These are phyloP conservation scores for Aspergillus steynii DNA, from an alignment of 495 filamentous ascomycete genomes.

Conservation along the genomic window DNA sequence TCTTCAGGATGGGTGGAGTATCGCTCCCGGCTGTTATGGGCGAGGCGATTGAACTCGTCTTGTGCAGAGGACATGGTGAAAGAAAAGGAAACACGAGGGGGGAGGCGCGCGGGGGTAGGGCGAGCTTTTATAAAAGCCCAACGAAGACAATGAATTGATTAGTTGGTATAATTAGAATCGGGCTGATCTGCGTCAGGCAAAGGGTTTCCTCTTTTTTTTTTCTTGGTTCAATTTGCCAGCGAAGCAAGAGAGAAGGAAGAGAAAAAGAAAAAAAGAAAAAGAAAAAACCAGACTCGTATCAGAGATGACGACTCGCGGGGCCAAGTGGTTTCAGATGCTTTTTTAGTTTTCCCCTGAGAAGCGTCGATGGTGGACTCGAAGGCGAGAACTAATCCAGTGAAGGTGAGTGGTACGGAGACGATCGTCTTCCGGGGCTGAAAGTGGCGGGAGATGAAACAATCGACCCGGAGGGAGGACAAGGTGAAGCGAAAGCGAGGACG, in stretches of 20 bases:
- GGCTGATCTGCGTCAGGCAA: neutral
- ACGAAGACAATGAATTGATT: neutral
- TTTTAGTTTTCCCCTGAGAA: neutral
- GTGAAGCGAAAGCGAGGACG: slow-evolving; percentile 5
- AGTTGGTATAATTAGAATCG: slow-evolving; percentile 5
- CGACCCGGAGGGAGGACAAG: neutral
- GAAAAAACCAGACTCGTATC: neutral
- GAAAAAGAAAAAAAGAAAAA: neutral
- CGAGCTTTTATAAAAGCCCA: slow-evolving; percentile 18
- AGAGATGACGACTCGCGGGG: neutral
- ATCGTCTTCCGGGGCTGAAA: slow-evolving; percentile 11
- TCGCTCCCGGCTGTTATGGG: slow-evolving; percentile 54
- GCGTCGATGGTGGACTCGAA: neutral
- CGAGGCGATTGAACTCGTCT: slow-evolving; percentile 79
- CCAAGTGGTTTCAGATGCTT: slow-evolving; percentile 4
- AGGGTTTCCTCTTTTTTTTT: neutral
- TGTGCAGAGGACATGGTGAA: slow-evolving; percentile 70
- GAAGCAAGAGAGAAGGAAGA: neutral
- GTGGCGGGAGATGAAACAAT: slow-evolving; percentile 28
- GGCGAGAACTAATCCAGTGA: slow-evolving; percentile 4
- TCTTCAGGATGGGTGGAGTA: slow-evolving; percentile 61
- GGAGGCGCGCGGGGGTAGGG: slow-evolving; percentile 10
- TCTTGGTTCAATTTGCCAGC: neutral
- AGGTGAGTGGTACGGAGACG: slow-evolving; percentile 2
- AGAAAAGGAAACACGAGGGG: slow-evolving; percentile 12